Evolutionary conservation across 441 rosid species (phyloP), one percentile per base, ranked within the genome.

Genomic region (Pelargonium citronellum): DNA sequence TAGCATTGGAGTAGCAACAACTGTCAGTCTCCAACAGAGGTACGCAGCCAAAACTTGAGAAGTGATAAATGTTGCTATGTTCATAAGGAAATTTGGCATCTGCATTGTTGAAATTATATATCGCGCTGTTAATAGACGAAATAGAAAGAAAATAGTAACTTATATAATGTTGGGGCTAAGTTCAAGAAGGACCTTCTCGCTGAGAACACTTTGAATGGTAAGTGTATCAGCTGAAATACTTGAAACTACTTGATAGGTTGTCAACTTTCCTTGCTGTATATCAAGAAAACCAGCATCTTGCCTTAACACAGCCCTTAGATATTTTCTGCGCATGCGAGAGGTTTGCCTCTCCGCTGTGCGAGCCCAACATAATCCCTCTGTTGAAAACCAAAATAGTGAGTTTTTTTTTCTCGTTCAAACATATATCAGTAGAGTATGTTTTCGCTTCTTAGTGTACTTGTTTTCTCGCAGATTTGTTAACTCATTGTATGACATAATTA

Each of bases 321-420:
- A 73, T 10, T 34, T 64, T 53, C 12, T 44, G 13, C 77, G 61
- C 43, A 62, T 55, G 10, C 66, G 61, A 7, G 15, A 66, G 1
- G 65, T 17, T 41, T 73, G 77, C 20, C 74, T 73, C 34, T 73
- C 77, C 4, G 77, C 69, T 0, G 71, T 69, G 22, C 74, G 58
- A 10, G 72, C 74, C 71, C 77, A 73, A n/a, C 77, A 73, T 7
- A 69, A 69, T 66, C 79, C 79, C 51, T 75, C 77, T 69, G 62
- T 16, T 13, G 5, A 68, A 41, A 15, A 68, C 19, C 47, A 66
- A 61, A 8, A 47, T 30, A 30, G 37, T 30, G 39, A 34, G 39
- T 34, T 4, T 22, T 22, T 22, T 34, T 34, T 34, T 34, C 39
- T 34, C 7, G 39, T 34, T 34, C 39, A 34, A 34, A 34, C 39